Evolutionary conservation across 2,329 filamentous ascomycete genomes (phyloP), one percentile per base, ranked within the genome.

Genomic region (Claviceps maximensis): DNA sequence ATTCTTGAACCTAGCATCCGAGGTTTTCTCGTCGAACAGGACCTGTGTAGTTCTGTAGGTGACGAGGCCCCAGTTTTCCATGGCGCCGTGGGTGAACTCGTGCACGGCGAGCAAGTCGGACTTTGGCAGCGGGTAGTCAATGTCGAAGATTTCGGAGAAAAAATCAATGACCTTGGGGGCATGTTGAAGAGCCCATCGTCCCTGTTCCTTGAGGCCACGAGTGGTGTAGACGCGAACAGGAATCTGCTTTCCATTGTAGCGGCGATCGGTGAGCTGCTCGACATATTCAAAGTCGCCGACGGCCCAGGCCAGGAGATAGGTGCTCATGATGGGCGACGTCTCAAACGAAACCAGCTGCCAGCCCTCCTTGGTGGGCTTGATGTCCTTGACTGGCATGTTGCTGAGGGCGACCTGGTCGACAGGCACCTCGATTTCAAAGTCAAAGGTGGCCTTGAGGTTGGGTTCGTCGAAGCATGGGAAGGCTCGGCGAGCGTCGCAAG

Each of bases 381-480:
- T 80, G 50, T 78, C 76, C 74, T 89, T 91, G 67, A 89, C 83
- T 3, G 89, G 89, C 91, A 96, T 97, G 72, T 97, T 97, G 73
- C 88, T 94, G 47, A 97, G 75, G 15, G 89, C 93, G 42, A 89
- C 84, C 69, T 93, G 86, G 59, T 91, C 88, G 47, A 86, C 83
- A 17, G 93, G 91, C 47, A 96, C 79, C 72, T 97, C 91, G 57
- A 98, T 86, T 63, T 89, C 79, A 55, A 98, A 87, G 68, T 96
- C 90, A 64, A 96, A 97, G 2, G 89, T 91, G 12, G 93, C 89
- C 73, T 98, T 98, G 58, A 97, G 78, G 63, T 95, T 95, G 44
- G 93, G 93, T 73, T 98, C 93, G 65, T 98, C 93, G 64, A 97
- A 97, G 73, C 93, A 98, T 48, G 93, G 93, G 71, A 98, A 96